Base-by-base conservation (phyloP, 768 basidiomycete genomes). In the Sistotremastrum suecicum region DNA sequence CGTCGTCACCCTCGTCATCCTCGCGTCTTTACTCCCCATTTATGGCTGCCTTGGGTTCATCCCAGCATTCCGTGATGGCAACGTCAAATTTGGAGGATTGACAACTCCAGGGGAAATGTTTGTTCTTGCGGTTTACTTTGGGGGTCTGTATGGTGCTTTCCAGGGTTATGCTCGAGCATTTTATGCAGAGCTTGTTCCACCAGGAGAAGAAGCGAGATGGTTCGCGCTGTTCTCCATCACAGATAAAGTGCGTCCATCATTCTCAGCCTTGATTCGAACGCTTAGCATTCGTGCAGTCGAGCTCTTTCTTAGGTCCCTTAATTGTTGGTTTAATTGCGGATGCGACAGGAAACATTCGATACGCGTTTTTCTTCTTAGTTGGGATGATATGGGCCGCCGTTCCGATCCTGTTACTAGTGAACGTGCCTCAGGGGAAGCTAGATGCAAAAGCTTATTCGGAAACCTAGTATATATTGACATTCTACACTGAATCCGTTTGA, bases 221-320 rank as follows among this genome's bases (percentile, higher is more conserved):
- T 88, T 63, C 48, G 71, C 56, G 2, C 63, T 97, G 34, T 95
- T 83, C 62, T 83, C 83, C 10, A 90, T 97, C 53, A 94, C 90
- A 0, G 86, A 89, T 64, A 88, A 90, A 69, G 84, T 78, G 54
- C 3, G 64, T 55, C 36, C 34, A 36, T 33, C 8, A 39, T 11
- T 37, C 40, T 5, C 38, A 10, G 11, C 9, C 12, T 36, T 8
- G 11, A 20, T 37, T 30, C 39, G 39, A 42, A 28, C 35, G 51
- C 49, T 36, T 53, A 57, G 20, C 20, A 20, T 7, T 6, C 33
- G 9, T 33, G 20, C 58, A 95, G 82, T 90, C 89, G 5, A 83
- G 81, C 50, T 89, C 87, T 5, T 98, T 97, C 65, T 63, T 97
- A 3, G 94, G 94, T 0, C 94, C 94, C 3, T 67, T 91, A 5